Evolutionary conservation across 108 stramenopile genomes (phyloP).

Genomic region (Conticribra guillardii): DNA sequence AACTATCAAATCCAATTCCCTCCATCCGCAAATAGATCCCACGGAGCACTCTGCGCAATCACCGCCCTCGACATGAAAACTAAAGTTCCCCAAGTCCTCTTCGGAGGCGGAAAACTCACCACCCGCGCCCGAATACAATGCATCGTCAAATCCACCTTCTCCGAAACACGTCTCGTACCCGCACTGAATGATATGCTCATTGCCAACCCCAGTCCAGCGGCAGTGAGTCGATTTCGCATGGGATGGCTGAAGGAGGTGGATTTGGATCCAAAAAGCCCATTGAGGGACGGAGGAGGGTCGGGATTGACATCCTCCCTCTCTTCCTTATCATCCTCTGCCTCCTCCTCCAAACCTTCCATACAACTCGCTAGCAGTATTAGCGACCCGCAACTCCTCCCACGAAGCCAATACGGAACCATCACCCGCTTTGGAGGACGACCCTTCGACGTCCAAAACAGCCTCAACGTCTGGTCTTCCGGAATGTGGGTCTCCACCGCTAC

Average conservation of each 20-base stretch:
- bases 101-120: slow-evolving; percentile 63
- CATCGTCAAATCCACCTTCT: slow-evolving; percentile 90
- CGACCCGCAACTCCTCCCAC: slow-evolving; percentile 36
- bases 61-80: slow-evolving; percentile 82
- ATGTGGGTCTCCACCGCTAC: slow-evolving; percentile 86
- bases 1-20: not conserved
- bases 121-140: slow-evolving; percentile 86
- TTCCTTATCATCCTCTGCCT: not conserved
- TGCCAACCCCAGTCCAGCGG: slow-evolving; percentile 94
- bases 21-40: slow-evolving; percentile 54
- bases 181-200: slow-evolving; percentile 95
- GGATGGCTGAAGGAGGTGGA: slow-evolving; percentile 65
- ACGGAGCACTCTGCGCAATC: slow-evolving; percentile 90
- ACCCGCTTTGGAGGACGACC: slow-evolving; percentile 79
- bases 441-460: slow-evolving; percentile 66
- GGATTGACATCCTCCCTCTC: not conserved
- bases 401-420: slow-evolving; percentile 66
- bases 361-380: slow-evolving; percentile 21
- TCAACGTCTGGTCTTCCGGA: slow-evolving; percentile 94
- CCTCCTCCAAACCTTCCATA: not conserved
- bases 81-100: slow-evolving; percentile 71
- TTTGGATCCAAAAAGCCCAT: slow-evolving; percentile 16
- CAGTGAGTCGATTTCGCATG: slow-evolving; percentile 91
- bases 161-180: slow-evolving; percentile 93
- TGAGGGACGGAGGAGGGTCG: slow-evolving; percentile 16